Evolutionary conservation across 805 yeast species (phyloP), one percentile per base, ranked within the genome.

Genomic region (Hanseniaspora mollemarum): DNA sequence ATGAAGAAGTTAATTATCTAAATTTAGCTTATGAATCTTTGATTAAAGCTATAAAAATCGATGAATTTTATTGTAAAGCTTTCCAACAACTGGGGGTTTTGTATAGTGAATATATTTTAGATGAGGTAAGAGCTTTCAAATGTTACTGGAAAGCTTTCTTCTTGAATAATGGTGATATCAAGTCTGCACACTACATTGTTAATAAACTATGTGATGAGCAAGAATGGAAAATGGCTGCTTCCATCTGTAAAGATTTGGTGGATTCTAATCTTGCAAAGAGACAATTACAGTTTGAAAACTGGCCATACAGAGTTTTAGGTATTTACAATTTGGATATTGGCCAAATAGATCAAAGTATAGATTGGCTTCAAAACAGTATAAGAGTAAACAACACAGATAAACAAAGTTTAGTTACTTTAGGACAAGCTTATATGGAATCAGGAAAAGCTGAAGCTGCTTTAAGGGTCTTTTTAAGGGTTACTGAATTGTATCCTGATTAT

Each of bases 291-390:
- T 62, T 62, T 1, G 60, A 67, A 1, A 72, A 82, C 2, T 92
- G 98, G 98, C 96, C 96, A 0, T 86, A 80, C 61, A 68, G 96
- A 57, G 85, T 86, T 3, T 67, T 92, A 40, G 98, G 96, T 0
- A 78, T 87, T 57, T 75, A 84, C 1, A 72, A 81, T 4, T 67
- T 92, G 53, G 87, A 85, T 60, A 69, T 63, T 25, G 86, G 80
- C 57, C 80, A 82, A 56, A 85, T 78, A 55, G 78, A 77, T 1
- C 79, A 78, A 51, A 94, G 98, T 0, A 82, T 90, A 43, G 90
- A 84, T 63, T 80, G 84, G 76, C 87, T 86, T 61, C 98, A 92
- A 64, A 75, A 80, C 25, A 87, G 96, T 1, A 69, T 92, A 44
- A 73, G 96, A 54, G 68, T 83, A 55, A 69, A 79, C 39, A 69